Evolutionary conservation across 148 eudicot genomes (phyloP).

Genomic region (Nepenthes gracilis): DNA sequence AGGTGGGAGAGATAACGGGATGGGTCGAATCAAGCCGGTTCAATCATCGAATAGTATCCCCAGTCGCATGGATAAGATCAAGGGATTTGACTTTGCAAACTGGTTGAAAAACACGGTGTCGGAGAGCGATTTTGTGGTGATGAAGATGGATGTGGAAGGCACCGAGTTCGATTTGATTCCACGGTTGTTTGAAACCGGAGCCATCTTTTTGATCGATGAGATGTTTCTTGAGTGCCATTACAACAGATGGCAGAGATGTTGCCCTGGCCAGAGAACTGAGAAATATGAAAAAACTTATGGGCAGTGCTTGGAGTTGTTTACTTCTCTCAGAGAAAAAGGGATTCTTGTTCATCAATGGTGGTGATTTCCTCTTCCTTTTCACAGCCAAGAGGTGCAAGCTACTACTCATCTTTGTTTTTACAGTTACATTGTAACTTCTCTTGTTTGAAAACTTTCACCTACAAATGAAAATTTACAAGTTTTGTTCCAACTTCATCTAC

Average conservation of each 20-base stretch:
- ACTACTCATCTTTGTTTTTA: too few relatives aligned
- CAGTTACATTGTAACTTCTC: too few relatives aligned
- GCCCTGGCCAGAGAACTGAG: constrained; percentile 25
- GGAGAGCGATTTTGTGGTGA: constrained; percentile 46
- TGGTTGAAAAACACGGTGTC: constrained; percentile 43
- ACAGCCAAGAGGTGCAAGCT: too few relatives aligned
- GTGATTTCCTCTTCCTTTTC: neutral
- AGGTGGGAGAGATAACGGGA: constrained; percentile 40
- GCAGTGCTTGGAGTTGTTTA: neutral
- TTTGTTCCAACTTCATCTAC: too few relatives aligned
- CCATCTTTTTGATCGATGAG: constrained; percentile 55
- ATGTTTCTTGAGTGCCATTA: constrained; percentile 57
- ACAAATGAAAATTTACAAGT: too few relatives aligned
- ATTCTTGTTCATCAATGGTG: constrained; percentile 1
- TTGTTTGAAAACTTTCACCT: too few relatives aligned
- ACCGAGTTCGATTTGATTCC: constrained; percentile 51
- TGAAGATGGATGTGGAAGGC: constrained; percentile 66
- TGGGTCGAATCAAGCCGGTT: constrained; percentile 79
- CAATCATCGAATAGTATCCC: constrained; percentile 14
- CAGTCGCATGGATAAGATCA: constrained; percentile 20
- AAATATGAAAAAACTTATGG: neutral
- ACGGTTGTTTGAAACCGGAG: constrained; percentile 41
- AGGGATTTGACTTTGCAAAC: constrained; percentile 49
- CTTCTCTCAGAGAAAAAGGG: neutral
- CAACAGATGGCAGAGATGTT: constrained; percentile 58